These are phyloP conservation scores for Verticillium tricorpus DNA, from an alignment of 2,329 filamentous ascomycete species.

Conservation along the genomic window DNA sequence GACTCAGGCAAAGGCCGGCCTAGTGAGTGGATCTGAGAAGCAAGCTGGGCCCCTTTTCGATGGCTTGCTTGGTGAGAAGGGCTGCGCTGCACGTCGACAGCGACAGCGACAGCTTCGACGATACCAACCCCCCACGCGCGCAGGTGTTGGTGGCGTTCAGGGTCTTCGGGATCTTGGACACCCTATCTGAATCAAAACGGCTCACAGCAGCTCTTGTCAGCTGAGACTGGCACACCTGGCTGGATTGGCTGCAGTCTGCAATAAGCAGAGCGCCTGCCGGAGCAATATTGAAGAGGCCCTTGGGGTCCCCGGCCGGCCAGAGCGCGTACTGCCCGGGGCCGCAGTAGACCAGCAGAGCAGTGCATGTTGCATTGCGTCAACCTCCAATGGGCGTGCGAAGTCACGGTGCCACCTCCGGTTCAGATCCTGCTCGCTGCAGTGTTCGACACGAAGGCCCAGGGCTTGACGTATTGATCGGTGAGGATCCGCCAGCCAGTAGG, in stretches of 20 bases:
- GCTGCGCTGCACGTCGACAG: background rate
- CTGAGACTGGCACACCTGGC: background rate
- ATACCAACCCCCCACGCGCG: background rate
- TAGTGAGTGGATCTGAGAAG: too few relatives aligned
- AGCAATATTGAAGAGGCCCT: background rate
- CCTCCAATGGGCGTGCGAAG: background rate
- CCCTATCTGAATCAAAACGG: background rate
- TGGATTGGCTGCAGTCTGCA: background rate
- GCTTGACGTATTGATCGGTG: background rate
- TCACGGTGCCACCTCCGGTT: background rate
- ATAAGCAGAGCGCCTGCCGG: background rate
- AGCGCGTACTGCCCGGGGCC: background rate
- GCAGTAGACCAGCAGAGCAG: background rate
- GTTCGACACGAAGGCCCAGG: background rate
- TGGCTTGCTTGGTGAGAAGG: too few relatives aligned
- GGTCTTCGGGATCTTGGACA: background rate
- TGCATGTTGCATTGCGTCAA: background rate
- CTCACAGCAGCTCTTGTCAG: background rate
- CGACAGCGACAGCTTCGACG: background rate
- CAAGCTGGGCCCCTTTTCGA: too few relatives aligned
- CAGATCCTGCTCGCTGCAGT: conserved; percentile 1
- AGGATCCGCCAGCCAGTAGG: background rate
- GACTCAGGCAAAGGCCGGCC: too few relatives aligned
- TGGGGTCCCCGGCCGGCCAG: background rate
- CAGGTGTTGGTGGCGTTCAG: background rate